These are phyloP conservation scores for Colletotrichum graminicola DNA, from an alignment of 2,329 filamentous ascomycete genomes.

Conservation along the genomic window DNA sequence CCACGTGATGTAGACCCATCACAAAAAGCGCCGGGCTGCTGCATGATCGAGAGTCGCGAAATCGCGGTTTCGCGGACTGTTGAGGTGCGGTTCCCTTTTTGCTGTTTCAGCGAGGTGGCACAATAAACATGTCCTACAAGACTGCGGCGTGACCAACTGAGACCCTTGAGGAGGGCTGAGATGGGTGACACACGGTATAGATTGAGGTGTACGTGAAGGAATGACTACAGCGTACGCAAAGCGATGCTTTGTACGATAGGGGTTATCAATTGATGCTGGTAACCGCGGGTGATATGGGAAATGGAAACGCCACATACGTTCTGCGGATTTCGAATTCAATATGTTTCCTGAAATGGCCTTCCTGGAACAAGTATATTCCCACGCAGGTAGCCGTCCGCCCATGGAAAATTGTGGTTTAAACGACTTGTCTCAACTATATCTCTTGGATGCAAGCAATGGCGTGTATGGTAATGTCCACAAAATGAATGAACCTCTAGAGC, in stretches of 20 bases:
- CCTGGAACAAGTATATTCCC: neutral
- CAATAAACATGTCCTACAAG: conserved; percentile 5
- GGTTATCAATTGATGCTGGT: conserved; percentile 14
- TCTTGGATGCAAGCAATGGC: neutral
- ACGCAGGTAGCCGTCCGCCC: neutral
- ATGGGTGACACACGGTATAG: conserved; percentile 6
- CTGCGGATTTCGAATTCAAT: conserved; percentile 4
- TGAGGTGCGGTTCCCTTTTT: neutral
- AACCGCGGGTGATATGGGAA: conserved; percentile 12
- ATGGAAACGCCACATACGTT: conserved; percentile 1
- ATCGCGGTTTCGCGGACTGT: conserved; percentile 9
- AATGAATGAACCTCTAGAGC: neutral
- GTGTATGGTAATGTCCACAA: neutral
- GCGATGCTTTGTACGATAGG: conserved; percentile 27
- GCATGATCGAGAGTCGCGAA: conserved; percentile 35
- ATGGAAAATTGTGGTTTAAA: neutral
- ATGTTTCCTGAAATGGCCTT: neutral
- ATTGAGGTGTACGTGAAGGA: neutral
- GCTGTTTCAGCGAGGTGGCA: conserved; percentile 12
- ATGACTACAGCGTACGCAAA: neutral
- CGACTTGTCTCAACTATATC: neutral
- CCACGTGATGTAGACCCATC: neutral
- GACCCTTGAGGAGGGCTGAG: neutral
- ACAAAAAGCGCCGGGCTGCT: conserved; percentile 16
- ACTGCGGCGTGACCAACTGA: conserved; percentile 22